Conservation (phyloP, 345 rosid genomes). For the Corchorus capsularis region DNA sequence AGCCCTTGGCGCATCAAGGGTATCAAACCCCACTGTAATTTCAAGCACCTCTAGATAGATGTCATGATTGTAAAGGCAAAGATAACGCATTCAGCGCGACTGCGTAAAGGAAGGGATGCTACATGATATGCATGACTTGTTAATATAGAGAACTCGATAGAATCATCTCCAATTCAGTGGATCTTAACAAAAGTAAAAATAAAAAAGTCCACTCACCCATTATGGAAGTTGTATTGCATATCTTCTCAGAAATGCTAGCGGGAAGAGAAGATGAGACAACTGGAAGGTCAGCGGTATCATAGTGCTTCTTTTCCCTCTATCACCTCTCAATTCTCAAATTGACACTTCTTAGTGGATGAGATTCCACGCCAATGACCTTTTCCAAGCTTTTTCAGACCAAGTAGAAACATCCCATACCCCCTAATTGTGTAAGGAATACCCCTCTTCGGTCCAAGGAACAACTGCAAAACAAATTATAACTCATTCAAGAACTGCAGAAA, state of each 20-base stretch:
- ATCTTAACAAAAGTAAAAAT: not conserved
- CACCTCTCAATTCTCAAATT: slow-evolving; percentile 90
- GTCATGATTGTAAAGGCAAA: slow-evolving; percentile 29
- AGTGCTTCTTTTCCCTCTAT: slow-evolving; percentile 89
- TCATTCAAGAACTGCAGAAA: too few relatives aligned
- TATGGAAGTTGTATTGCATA: slow-evolving; percentile 90
- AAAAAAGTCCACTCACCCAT: slow-evolving; percentile 62
- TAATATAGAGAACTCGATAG: not conserved
- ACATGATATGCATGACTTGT: not conserved
- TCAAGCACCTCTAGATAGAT: slow-evolving; percentile 22
- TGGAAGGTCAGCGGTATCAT: slow-evolving; percentile 69
- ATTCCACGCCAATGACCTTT: too few relatives aligned
- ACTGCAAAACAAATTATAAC: too few relatives aligned
- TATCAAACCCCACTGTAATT: slow-evolving; percentile 34
- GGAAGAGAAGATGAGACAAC: slow-evolving; percentile 61
- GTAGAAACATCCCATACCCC: too few relatives aligned
- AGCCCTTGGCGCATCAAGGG: too few relatives aligned
- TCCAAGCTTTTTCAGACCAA: too few relatives aligned
- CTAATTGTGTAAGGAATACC: too few relatives aligned
- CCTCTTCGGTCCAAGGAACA: too few relatives aligned
- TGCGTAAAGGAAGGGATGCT: slow-evolving; percentile 29
- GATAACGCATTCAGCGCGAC: slow-evolving; percentile 32
- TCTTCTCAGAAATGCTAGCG: slow-evolving; percentile 79
- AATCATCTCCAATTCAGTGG: not conserved
- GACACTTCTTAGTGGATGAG: slow-evolving; percentile 71